Evolutionary conservation across 148 eudicot species (phyloP), one percentile per base, ranked within the genome.

Genomic region (Bassia scoparia): DNA sequence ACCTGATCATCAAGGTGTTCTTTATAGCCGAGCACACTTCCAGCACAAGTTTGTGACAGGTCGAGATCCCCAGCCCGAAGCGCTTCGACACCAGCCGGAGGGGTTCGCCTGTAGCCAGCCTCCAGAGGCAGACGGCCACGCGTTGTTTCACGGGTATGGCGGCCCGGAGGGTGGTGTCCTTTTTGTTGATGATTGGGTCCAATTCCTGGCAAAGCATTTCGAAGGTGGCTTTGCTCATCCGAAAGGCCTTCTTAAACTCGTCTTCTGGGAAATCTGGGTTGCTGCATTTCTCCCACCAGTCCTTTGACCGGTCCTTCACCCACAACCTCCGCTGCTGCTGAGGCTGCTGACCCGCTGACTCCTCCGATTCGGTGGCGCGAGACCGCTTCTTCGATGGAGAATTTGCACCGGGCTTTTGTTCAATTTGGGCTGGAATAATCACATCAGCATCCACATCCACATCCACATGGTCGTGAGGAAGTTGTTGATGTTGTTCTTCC

Each of bases 101-200:
- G 5, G 97, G 89, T 65, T 89, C 94, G 0, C 97, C 94, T 0
- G 97, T 91, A 2, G 97, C 97, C 12, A 91, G 69, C 23, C 97
- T 68, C 89, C 90, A 89, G 31, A 91, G 72, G 62, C 97, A 91
- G 2, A 91, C 97, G 1, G 94, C 94, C 2, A 91, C 97, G 20
- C 97, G 84, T 16, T 91, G 93, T 11, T 82, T 86, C 0, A 89
- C 89, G 1, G 97, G 97, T 23, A 91, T 91, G 0, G 97, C 97
- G 34, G 78, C 60, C 1, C 97, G 88, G 1, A 91, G 75, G 84
- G 82, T 84, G 0, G 97, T 91, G 62, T 91, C 89, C 3, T 89
- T 91, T 46, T 87, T 89, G 0, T 79, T 91, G 6, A 91, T 81
- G 0, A 72, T 82, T 0, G 91, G 74, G 12, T 89, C 91, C 0